Evolutionary conservation across 257 asterid genomes (phyloP).

Genomic region (Paraleonurus japonicus): DNA sequence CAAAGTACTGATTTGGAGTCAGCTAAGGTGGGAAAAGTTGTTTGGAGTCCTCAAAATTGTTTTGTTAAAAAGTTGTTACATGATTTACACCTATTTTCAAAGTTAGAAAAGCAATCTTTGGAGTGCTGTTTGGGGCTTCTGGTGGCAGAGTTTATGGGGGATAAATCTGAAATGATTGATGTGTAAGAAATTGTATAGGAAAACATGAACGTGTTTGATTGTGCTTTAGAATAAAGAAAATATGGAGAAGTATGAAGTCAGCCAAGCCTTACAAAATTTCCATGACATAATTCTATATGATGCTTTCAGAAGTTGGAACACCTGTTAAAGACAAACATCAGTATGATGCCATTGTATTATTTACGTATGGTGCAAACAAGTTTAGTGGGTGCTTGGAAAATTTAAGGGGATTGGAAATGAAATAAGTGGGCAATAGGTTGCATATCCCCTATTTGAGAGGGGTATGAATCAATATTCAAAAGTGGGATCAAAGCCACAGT

Average conservation of each 20-base stretch:
- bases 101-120: not conserved
- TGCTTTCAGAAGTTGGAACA: not conserved
- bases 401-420: not conserved
- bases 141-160: not conserved
- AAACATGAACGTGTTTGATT: not conserved
- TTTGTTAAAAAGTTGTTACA: not conserved
- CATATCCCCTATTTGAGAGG: not conserved
- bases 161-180: not conserved
- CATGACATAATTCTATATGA: not conserved
- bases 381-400: not conserved
- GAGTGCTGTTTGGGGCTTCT: not conserved
- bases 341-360: not conserved
- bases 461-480: not conserved
- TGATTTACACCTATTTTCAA: not conserved
- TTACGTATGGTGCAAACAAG: not conserved
- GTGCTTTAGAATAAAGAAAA: not conserved
- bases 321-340: not conserved
- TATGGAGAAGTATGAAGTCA: not conserved
- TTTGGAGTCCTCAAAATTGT: not conserved
- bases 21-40: not conserved
- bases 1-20: not conserved
- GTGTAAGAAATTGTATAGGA: not conserved
- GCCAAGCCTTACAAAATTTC: not conserved
- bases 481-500: not conserved
- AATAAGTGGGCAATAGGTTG: not conserved